Conservation (phyloP, 371 early-diverging fungal species). For the Mucor mucedo region DNA sequence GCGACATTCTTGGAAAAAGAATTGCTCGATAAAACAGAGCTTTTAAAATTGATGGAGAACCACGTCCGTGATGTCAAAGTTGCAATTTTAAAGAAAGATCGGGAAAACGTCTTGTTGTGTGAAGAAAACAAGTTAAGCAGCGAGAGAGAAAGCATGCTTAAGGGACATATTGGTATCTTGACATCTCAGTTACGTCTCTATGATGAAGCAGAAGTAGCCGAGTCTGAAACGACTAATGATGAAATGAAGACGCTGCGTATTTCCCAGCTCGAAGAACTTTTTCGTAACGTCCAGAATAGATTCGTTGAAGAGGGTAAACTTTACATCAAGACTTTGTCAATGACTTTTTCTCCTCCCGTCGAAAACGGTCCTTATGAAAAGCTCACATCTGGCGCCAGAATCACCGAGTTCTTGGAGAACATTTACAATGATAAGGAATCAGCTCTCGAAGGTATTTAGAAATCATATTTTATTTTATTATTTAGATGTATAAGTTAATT, state of each 20-base stretch:
- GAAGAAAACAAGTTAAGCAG: constrained; percentile 33
- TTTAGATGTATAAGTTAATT: no score
- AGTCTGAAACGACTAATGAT: constrained; percentile 58
- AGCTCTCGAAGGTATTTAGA: no score
- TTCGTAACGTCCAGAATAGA: constrained; percentile 20
- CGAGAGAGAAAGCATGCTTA: constrained; percentile 29
- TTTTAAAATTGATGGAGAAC: constrained; percentile 10
- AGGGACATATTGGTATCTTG: constrained; percentile 55
- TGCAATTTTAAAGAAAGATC: constrained; percentile 17
- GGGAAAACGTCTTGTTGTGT: constrained; percentile 3
- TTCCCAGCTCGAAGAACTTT: constrained; percentile 31
- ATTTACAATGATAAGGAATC: constrained; percentile 1
- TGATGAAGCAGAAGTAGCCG: constrained; percentile 60
- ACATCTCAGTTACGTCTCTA: constrained; percentile 66
- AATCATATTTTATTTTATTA: no score
- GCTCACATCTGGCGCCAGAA: constrained; percentile 4
- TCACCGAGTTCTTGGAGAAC: constrained; percentile 2
- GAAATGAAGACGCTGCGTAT: constrained; percentile 55
- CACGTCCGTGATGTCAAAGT: constrained; percentile 10
- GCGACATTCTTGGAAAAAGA: constrained; percentile 22
- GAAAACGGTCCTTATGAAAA: constrained; percentile 14
- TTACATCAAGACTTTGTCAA: neutral
- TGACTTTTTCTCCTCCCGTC: neutral
- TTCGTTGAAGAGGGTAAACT: neutral
- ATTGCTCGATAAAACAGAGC: constrained; percentile 18